Evolutionary conservation across 805 yeast genomes (phyloP), one percentile per base, ranked within the genome.

Genomic region (Candida ipomoeae): DNA sequence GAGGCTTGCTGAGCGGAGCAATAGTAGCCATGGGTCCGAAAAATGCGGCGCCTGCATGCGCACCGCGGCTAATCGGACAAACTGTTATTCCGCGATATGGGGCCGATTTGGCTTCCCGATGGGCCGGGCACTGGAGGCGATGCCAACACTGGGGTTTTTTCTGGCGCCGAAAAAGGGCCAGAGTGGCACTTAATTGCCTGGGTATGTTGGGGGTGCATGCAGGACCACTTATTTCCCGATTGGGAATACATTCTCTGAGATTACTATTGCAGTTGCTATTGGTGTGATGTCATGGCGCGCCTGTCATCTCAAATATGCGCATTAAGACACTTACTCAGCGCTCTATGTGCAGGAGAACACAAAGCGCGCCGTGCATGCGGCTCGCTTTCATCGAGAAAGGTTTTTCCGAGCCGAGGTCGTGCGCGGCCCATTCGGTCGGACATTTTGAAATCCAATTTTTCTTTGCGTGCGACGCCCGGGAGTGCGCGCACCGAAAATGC

Each of bases 271-370:
- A 13, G 11, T 11, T 31, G 33, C 31, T 21, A 5, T 20, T 17
- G 17, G 44, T 31, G 37, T 42, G 45, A 42, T 32, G 45, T 42
- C 45, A 42, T 42, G 14, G 45, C 38, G 32, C 45, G 45, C 37
- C 38, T 3, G n/a, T 14, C 29, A 42, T 32, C 45, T 33, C 29
- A 13, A 8, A 1, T 23, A 35, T 35, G 20, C 17, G 37, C 15
- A 32, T 11, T 13, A 7, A 32, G 18, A 21, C 8, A 20, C 26
- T 37, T 37, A 37, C 40, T 37, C 40, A 37, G 40, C 40, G 7
- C 7, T 18, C 26, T 37, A 20, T 6, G 8, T 37, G 40, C 40
- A 37, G 26, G 6, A 13, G 15, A 13, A 6, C 20, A 14, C 13
- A 39, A n/a, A 3, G 36, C 31, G 42, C 42, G 31, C 14, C 7